phyloP scores from a whole-genome alignment of 2,329 filamentous ascomycete genomes.

The Rugonectria rugulosa region DNA sequence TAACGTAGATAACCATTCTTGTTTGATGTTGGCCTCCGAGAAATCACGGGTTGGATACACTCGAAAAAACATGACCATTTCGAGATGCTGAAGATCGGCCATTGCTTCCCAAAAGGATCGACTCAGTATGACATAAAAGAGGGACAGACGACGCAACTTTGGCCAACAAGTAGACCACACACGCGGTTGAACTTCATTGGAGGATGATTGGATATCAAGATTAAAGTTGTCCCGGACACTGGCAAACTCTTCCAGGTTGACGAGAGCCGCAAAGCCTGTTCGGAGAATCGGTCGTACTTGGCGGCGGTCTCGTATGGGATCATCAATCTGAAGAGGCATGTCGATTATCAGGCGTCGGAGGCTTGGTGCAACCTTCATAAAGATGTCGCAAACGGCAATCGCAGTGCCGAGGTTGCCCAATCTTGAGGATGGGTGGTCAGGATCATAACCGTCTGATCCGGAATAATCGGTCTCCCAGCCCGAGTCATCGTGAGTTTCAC shows the following conservation, averaged over 20 bases:
- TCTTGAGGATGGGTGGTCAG: not conserved
- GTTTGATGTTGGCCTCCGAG: conserved; percentile 10
- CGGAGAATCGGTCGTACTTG: conserved; percentile 19
- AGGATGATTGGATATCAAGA: not conserved
- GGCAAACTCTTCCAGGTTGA: conserved; percentile 34
- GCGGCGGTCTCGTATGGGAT: not conserved
- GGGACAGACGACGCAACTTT: conserved; percentile 27
- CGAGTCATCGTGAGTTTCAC: not conserved
- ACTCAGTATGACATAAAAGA: conserved; percentile 21
- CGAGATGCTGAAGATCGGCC: conserved; percentile 1
- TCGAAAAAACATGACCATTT: conserved; percentile 14
- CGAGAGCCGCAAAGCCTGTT: conserved; percentile 25
- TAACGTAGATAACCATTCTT: conserved; percentile 12
- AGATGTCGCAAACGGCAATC: conserved; percentile 1
- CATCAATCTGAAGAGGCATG: conserved; percentile 28
- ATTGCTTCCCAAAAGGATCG: conserved; percentile 4
- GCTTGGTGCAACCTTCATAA: conserved; percentile 19
- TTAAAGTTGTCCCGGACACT: conserved; percentile 33
- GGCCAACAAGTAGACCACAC: conserved; percentile 31
- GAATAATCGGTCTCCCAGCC: not conserved
- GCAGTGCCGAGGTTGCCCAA: conserved; percentile 11
- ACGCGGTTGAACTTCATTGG: not conserved
- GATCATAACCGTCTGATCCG: not conserved
- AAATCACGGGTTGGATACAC: not conserved
- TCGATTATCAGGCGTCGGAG: conserved; percentile 28